phyloP scores from a whole-genome alignment of 768 basidiomycete species.

The Leccinellum albellum region DNA sequence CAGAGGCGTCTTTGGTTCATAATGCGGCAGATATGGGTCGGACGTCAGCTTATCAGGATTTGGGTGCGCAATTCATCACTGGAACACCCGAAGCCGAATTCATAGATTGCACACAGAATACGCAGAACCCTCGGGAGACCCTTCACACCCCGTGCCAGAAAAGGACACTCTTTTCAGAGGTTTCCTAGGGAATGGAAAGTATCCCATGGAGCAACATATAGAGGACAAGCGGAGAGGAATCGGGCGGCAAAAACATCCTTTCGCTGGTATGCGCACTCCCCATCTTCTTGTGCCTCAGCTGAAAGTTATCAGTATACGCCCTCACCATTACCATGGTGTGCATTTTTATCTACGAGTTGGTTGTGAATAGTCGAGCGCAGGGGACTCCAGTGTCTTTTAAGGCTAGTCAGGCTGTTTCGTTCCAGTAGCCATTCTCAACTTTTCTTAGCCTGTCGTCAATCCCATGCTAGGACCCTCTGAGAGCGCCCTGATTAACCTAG shows the following conservation, averaged over 20 bases:
- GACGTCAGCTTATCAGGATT: slow-evolving; percentile 44
- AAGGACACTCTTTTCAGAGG: slow-evolving; percentile 39
- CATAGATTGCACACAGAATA: slow-evolving; percentile 47
- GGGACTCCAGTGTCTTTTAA: slow-evolving; percentile 86
- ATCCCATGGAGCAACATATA: slow-evolving; percentile 76
- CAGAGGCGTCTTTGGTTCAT: slow-evolving; percentile 41
- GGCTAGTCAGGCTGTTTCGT: slow-evolving; percentile 36
- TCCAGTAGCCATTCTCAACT: slow-evolving; percentile 5
- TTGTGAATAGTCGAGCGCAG: slow-evolving; percentile 69
- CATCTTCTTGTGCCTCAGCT: neutral
- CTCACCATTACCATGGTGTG: slow-evolving; percentile 65
- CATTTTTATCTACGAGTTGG: slow-evolving; percentile 81
- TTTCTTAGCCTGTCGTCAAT: slow-evolving; percentile 68
- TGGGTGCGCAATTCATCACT: slow-evolving; percentile 38
- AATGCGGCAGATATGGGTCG: slow-evolving; percentile 42
- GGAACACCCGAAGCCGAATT: neutral
- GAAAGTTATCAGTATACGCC: slow-evolving; percentile 48
- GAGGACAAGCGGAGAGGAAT: slow-evolving; percentile 85
- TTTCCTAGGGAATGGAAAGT: slow-evolving; percentile 46
- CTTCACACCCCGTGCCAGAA: slow-evolving; percentile 30
- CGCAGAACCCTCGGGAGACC: slow-evolving; percentile 45
- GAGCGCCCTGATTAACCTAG: slow-evolving; percentile 78
- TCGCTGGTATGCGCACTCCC: slow-evolving; percentile 53
- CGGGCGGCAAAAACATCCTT: slow-evolving; percentile 76
- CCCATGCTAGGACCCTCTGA: slow-evolving; percentile 89